Conservation (phyloP, 1,284 basidiomycete species). For the Ceratobasidium sp. region DNA sequence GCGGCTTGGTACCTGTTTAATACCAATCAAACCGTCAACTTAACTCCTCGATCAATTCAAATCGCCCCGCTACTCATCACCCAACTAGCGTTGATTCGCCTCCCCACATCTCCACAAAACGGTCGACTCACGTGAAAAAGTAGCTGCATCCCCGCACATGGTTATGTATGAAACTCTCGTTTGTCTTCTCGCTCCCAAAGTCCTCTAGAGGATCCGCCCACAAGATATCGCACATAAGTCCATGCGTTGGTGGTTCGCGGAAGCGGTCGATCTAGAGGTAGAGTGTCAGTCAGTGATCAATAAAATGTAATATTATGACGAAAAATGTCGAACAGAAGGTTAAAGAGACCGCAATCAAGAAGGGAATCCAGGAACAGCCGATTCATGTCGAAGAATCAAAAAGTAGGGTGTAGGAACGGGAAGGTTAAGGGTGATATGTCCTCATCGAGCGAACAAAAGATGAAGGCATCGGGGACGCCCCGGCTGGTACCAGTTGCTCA, state of each 20-base stretch:
- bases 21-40: not conserved
- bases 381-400: not conserved
- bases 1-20: slow-evolving; percentile 86
- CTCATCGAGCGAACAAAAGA: not conserved
- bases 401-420: slow-evolving; percentile 24
- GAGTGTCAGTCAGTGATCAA: not conserved
- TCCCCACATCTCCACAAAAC: too few species aligned
- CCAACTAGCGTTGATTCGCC: not conserved
- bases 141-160: slow-evolving; percentile 96
- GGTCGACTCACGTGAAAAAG: slow-evolving; percentile 86
- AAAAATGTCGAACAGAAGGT: too few species aligned
- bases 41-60: slow-evolving; percentile 41
- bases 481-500: too few species aligned
- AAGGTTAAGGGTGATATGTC: slow-evolving; percentile 22
- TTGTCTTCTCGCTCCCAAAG: slow-evolving; percentile 91
- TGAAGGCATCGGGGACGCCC: not conserved
- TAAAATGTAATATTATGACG: not conserved
- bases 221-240: slow-evolving; percentile 94
- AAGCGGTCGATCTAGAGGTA: slow-evolving; percentile 87
- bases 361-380: not conserved
- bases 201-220: slow-evolving; percentile 97
- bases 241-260: slow-evolving; percentile 93
- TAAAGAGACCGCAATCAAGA: too few species aligned
- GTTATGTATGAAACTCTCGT: slow-evolving; percentile 90
- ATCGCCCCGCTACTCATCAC: not conserved